Percentiles rank a stretch among this genome's conserved stretches.
phyloP scores from a whole-genome alignment of 2,329 filamentous ascomycete species.

The Macrophomina phaseolina region DNA sequence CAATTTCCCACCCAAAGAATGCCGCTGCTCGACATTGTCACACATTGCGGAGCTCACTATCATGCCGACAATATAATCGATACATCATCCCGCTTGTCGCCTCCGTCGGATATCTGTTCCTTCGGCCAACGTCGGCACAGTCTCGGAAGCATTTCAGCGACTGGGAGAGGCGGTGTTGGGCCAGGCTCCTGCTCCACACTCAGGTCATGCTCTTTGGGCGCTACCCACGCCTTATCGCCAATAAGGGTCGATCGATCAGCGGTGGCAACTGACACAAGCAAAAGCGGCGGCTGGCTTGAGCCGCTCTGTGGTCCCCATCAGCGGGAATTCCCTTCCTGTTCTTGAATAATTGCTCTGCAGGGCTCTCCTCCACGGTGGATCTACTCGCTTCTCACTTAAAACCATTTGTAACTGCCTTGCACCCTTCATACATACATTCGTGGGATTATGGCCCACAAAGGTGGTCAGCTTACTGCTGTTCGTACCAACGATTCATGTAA shows the following conservation, averaged over 20 bases:
- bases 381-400: background rate
- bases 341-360: background rate
- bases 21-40: background rate
- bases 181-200: slow-evolving; percentile 4
- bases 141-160: background rate
- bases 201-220: background rate
- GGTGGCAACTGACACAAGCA: background rate
- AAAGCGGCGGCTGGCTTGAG: background rate
- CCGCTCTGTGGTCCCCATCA: background rate
- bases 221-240: background rate
- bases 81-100: background rate
- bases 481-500: too few species aligned
- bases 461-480: too few species aligned
- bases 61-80: background rate
- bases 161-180: background rate
- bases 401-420: background rate
- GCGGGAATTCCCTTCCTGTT: background rate
- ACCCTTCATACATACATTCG: background rate
- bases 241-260: background rate
- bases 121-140: slow-evolving; percentile 10
- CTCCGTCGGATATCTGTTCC: background rate
- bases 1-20: background rate
- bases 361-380: background rate
- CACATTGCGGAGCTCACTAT: background rate
- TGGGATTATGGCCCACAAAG: background rate